Evolutionary conservation across 2,329 filamentous ascomycete species (phyloP), one percentile per base, ranked within the genome.

Genomic region (Fusarium mangiferae): DNA sequence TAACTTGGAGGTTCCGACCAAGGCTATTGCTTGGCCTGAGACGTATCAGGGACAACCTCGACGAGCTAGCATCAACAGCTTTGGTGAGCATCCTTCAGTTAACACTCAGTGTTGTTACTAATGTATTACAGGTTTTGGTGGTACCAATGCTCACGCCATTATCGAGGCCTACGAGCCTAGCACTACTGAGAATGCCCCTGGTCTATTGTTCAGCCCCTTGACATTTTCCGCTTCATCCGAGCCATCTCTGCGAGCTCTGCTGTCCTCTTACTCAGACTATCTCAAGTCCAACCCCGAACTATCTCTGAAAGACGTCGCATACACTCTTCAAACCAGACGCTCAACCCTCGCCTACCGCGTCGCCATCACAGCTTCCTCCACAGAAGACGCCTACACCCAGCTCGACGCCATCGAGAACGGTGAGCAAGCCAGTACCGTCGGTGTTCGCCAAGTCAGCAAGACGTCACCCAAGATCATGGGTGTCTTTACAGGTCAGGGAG

Each of bases 401-500:
- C 39, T 58, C 22, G 41, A 58, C 18, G 24, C 30, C 0, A 52
- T 52, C 0, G 48, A 26, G 1, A 52, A 26, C 30, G 48, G 48
- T 0, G 48, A 52, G 1, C 48, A 52, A 6, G 0, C 48, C 12
- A 52, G 48, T 5, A 20, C 48, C 6, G 0, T 52, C 1, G 15
- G n/a, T 20, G 9, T 52, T 0, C 48, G 48, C 22, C 48, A 52
- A 6, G 22, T 24, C 22, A 52, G 0, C 22, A 46, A 58, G 12
- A 7, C 22, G 7, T 33, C 14, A 0, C 30, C 30, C 9, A 46
- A 28, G 20, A 30, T 35, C 2, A 57, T 75, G 20, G 69, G 79
- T 5, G 74, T 82, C 0, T 83, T 83, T 59, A 82, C 79, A 0
- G 82, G 82, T 0, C 82, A 84, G 28, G 82, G 82, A 0, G 80